Evolutionary conservation across 768 basidiomycete genomes (phyloP).

Genomic region (Nevesoporus exiguus): DNA sequence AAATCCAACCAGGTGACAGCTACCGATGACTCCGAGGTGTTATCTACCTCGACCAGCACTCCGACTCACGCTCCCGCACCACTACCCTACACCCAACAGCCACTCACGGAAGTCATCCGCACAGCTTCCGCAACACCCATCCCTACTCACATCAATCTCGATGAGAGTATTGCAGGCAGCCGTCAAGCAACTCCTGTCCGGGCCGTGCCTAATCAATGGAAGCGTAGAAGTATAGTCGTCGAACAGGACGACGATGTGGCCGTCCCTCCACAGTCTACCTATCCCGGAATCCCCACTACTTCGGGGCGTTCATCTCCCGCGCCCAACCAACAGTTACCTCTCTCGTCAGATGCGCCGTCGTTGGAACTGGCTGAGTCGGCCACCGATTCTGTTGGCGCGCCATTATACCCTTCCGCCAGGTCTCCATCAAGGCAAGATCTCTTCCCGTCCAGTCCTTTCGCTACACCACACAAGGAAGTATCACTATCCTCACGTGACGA

Average conservation of each 20-base stretch:
- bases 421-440: constrained; percentile 54
- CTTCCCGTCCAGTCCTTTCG: constrained; percentile 70
- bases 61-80: constrained; percentile 54
- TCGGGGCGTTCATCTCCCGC: constrained; percentile 37
- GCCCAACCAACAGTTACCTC: constrained; percentile 38
- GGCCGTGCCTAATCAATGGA: constrained; percentile 38
- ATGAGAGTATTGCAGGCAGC: constrained; percentile 30
- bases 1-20: constrained; percentile 39
- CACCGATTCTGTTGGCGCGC: constrained; percentile 42
- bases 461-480: constrained; percentile 65
- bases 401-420: constrained; percentile 43
- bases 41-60: constrained; percentile 51
- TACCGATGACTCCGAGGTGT: constrained; percentile 45
- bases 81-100: constrained; percentile 39
- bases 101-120: constrained; percentile 22
- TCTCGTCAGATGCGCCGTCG: constrained; percentile 53
- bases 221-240: constrained; percentile 61
- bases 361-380: constrained; percentile 43
- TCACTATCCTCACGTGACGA: constrained; percentile 48
- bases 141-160: constrained; percentile 28
- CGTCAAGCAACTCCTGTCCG: constrained; percentile 35
- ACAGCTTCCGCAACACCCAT: constrained; percentile 31
- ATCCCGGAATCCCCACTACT: constrained; percentile 41
- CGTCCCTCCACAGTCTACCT: constrained; percentile 35
- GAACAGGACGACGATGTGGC: constrained; percentile 68